These are phyloP conservation scores for Dactylella cylindrospora DNA, from an alignment of 2,329 filamentous ascomycete genomes.

Conservation along the genomic window DNA sequence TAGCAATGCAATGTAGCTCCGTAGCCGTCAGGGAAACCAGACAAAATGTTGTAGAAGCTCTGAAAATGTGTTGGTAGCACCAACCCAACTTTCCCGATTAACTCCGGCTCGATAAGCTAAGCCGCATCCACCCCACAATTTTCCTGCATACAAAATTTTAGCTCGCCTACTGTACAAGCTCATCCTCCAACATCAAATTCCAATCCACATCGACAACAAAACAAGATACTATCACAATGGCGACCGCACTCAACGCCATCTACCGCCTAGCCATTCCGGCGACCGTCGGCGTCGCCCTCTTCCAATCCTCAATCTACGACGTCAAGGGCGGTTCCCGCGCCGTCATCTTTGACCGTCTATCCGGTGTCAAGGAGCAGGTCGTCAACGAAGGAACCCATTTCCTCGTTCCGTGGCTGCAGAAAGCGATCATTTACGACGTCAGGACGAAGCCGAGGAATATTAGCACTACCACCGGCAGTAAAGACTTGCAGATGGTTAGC, in stretches of 20 bases:
- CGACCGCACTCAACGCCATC: slow-evolving; percentile 62
- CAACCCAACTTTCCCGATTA: slow-evolving; percentile 39
- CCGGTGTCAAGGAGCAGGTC: slow-evolving; percentile 88
- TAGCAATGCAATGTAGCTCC: too few species aligned
- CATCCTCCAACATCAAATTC: slow-evolving; percentile 4
- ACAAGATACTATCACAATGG: slow-evolving; percentile 51
- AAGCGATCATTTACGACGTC: slow-evolving; percentile 92
- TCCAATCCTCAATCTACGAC: slow-evolving; percentile 87
- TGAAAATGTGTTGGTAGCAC: too few species aligned
- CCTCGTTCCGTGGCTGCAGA: slow-evolving; percentile 91
- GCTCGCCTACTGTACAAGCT: slow-evolving; percentile 11
- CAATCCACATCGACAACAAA: not conserved
- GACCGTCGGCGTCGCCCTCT: slow-evolving; percentile 66
- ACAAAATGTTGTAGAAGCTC: too few species aligned
- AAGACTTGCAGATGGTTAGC: slow-evolving; percentile 99
- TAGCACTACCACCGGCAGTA: slow-evolving; percentile 93
- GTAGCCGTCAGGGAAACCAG: too few species aligned
- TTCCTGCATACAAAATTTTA: slow-evolving; percentile 32
- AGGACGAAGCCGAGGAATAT: slow-evolving; percentile 97
- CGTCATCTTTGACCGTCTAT: slow-evolving; percentile 94
- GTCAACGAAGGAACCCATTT: slow-evolving; percentile 97
- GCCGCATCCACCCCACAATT: slow-evolving; percentile 23
- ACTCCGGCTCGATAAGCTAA: too few species aligned
- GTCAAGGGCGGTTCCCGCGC: slow-evolving; percentile 91
- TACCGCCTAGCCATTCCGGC: slow-evolving; percentile 73